These are phyloP conservation scores for Kwoniella dendrophila DNA, from an alignment of 768 basidiomycete genomes.

Conservation along the genomic window DNA sequence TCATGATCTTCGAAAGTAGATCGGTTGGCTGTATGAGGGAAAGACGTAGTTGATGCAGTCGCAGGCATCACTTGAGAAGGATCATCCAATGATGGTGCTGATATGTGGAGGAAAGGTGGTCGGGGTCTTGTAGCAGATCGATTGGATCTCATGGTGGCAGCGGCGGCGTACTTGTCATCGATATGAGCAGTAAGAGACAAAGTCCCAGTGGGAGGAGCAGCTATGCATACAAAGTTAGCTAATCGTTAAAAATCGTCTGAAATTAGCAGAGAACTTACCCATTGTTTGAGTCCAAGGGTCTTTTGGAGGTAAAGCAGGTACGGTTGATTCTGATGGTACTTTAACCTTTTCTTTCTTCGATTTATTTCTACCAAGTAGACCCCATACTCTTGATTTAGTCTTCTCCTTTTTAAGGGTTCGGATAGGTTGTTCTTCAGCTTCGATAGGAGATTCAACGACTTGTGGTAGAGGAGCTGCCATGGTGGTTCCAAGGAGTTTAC, in stretches of 20 bases:
- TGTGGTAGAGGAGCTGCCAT: slow-evolving; percentile 10
- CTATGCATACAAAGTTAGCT: not conserved
- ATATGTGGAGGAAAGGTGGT: slow-evolving; percentile 26
- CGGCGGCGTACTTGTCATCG: slow-evolving; percentile 23
- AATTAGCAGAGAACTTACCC: not conserved
- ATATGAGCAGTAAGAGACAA: slow-evolving; percentile 16
- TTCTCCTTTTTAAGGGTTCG: slow-evolving; percentile 39
- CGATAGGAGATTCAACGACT: slow-evolving; percentile 6
- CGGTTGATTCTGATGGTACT: not conserved
- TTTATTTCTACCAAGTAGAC: slow-evolving; percentile 32
- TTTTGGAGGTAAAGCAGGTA: not conserved
- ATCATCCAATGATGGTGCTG: slow-evolving; percentile 22
- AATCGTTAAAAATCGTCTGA: not conserved
- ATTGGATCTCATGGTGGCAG: slow-evolving; percentile 6
- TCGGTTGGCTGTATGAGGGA: slow-evolving; percentile 1
- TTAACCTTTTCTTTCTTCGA: slow-evolving; percentile 26
- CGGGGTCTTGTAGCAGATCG: not conserved
- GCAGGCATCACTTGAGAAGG: not conserved
- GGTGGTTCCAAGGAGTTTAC: slow-evolving; percentile 15
- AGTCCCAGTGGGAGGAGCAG: not conserved
- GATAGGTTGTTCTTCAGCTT: slow-evolving; percentile 8
- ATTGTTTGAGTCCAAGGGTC: slow-evolving; percentile 6
- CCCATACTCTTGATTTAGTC: slow-evolving; percentile 48
- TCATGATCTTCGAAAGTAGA: slow-evolving; percentile 5
- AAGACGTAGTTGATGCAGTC: slow-evolving; percentile 8